Conservation (phyloP, 78 protist genomes). For the Dictyostelium brefeldianum region DNA sequence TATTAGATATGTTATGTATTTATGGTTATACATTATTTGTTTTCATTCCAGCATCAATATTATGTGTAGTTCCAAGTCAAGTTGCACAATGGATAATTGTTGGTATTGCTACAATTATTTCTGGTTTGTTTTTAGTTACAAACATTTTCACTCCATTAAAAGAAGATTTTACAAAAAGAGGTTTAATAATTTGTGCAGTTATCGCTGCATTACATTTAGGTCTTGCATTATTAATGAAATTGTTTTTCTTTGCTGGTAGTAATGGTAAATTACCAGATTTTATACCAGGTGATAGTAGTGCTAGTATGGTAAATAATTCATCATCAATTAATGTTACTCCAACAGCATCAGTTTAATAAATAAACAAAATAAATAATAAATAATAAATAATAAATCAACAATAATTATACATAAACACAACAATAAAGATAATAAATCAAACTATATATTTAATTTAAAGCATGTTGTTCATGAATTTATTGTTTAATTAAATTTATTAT, state of each 20-base stretch:
- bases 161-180: constrained; percentile 64
- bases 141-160: constrained; percentile 73
- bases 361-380: too few species aligned
- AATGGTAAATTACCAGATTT: background rate
- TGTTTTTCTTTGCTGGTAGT: constrained; percentile 71
- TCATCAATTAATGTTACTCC: background rate
- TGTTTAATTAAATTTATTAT: background rate
- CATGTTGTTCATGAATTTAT: background rate
- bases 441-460: background rate
- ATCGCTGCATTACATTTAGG: constrained; percentile 69
- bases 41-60: constrained; percentile 65
- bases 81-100: constrained; percentile 63
- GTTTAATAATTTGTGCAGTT: constrained; percentile 53
- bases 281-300: too few species aligned
- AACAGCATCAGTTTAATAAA: background rate
- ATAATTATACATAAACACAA: background rate
- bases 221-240: constrained; percentile 53
- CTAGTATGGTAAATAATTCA: background rate
- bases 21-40: constrained; percentile 75
- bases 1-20: constrained; percentile 69
- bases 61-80: constrained; percentile 49
- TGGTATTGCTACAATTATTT: constrained; percentile 13
- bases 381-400: background rate
- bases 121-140: constrained; percentile 73
- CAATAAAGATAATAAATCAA: background rate